Percentiles rank a stretch among this genome's conserved stretches.
Conservation (phyloP, 2,329 filamentous ascomycete species). For the Paraphaeosphaeria minitans region DNA sequence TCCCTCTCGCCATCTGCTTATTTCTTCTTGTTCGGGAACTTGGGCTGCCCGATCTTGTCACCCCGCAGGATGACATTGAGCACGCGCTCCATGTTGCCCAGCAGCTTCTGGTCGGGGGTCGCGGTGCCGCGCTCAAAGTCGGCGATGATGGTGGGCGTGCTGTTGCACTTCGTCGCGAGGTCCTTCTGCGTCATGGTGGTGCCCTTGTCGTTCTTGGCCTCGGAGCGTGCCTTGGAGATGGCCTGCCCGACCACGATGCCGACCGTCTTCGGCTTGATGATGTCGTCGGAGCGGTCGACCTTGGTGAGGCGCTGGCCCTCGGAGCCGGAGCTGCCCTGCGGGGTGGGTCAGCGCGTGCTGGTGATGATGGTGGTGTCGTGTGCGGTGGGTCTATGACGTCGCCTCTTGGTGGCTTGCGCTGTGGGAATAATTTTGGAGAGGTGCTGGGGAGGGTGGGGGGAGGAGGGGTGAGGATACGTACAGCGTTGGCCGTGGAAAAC, state of each 20-base stretch:
- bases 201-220: constrained; percentile 78
- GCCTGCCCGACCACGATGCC: constrained; percentile 80
- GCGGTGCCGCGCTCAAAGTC: constrained; percentile 84
- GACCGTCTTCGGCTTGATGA: constrained; percentile 91
- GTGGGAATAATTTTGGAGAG: constrained; percentile 2
- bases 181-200: constrained; percentile 85
- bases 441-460: background rate
- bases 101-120: constrained; percentile 81
- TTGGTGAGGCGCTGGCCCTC: constrained; percentile 97
- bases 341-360: constrained; percentile 16
- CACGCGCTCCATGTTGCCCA: constrained; percentile 77
- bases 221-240: constrained; percentile 78
- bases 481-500: constrained; percentile 74
- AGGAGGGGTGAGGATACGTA: constrained; percentile 63
- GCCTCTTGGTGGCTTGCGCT: background rate
- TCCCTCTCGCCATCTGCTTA: background rate
- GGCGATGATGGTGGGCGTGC: constrained; percentile 76
- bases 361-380: background rate
- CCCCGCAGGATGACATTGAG: constrained; percentile 89
- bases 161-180: constrained; percentile 86
- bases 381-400: constrained; percentile 9
- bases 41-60: constrained; percentile 80
- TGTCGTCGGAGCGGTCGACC: constrained; percentile 96
- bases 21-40: constrained; percentile 73
- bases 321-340: constrained; percentile 48